A percentile compares a stretch with the other conserved stretches of the same genome.
Evolutionary conservation across 2,329 filamentous ascomycete species (phyloP).

Genomic region (Xylariaceae sp.): DNA sequence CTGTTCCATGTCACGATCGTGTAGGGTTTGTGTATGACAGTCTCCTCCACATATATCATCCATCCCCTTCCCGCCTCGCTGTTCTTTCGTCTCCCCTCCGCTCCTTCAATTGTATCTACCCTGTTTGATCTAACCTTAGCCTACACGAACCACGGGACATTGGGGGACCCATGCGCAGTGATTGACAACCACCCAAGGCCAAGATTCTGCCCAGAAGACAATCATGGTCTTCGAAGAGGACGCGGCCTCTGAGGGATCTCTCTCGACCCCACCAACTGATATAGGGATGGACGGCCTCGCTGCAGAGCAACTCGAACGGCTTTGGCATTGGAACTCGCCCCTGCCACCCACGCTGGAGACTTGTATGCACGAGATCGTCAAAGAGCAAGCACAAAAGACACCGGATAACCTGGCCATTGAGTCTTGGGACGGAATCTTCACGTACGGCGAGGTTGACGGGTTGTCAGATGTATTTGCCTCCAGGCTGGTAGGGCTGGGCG

Average conservation of each 20-base stretch:
- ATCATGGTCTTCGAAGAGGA: too few relatives aligned
- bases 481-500: slow-evolving; percentile 34
- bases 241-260: slow-evolving; percentile 15
- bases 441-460: slow-evolving; percentile 40
- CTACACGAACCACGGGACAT: not conserved
- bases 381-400: slow-evolving; percentile 32
- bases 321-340: slow-evolving; percentile 43
- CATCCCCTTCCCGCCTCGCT: not conserved
- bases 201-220: too few relatives aligned
- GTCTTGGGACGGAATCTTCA: slow-evolving; percentile 46
- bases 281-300: slow-evolving; percentile 26
- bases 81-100: not conserved
- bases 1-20: too few relatives aligned
- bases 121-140: not conserved
- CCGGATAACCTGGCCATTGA: slow-evolving; percentile 40
- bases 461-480: slow-evolving; percentile 38
- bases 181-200: too few relatives aligned
- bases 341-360: slow-evolving; percentile 36
- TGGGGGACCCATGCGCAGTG: too few relatives aligned
- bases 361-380: slow-evolving; percentile 45
- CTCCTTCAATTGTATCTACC: not conserved
- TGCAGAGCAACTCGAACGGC: slow-evolving; percentile 36
- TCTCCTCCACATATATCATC: slow-evolving; percentile 7
- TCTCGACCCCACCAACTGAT: slow-evolving; percentile 28
- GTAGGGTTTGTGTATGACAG: slow-evolving; percentile 5